Conservation (phyloP, 805 yeast species). For the Spathaspora girioi region DNA sequence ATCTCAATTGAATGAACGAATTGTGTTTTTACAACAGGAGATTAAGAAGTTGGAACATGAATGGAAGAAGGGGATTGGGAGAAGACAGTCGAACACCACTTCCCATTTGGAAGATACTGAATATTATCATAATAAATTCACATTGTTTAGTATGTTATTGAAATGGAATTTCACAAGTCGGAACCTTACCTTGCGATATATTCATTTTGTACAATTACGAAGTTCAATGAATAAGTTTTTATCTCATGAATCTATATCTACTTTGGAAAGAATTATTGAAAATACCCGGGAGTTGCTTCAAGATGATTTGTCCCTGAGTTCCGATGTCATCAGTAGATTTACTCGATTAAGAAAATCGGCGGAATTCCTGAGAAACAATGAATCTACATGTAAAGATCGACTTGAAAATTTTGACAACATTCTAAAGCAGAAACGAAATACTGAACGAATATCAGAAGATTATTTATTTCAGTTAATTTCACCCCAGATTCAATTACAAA, state of each 20-base stretch:
- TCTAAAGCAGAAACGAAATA: constrained; percentile 16
- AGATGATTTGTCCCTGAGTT: constrained; percentile 6
- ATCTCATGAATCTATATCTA: constrained; percentile 30
- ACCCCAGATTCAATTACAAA: constrained; percentile 42
- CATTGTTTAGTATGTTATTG: constrained; percentile 34
- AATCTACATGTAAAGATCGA: constrained; percentile 13
- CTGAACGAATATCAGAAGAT: constrained; percentile 34
- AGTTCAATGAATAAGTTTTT: constrained; percentile 25
- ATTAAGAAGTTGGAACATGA: constrained; percentile 8
- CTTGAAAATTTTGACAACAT: constrained; percentile 31
- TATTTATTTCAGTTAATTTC: constrained; percentile 35
- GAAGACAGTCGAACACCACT: neutral
- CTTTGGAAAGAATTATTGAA: constrained; percentile 30
- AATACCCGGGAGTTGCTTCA: constrained; percentile 6
- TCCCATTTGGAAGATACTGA: constrained; percentile 6
- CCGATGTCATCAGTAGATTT: constrained; percentile 36
- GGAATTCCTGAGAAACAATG: neutral
- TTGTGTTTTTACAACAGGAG: constrained; percentile 17
- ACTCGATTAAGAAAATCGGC: constrained; percentile 9
- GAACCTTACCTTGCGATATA: constrained; percentile 29
- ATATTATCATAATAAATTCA: constrained; percentile 35
- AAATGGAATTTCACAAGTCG: constrained; percentile 40
- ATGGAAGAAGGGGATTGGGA: neutral
- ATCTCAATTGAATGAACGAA: constrained; percentile 13
- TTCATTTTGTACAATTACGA: constrained; percentile 33